Base-by-base conservation (phyloP, 306 rosid species). In the Echinosophora koreensis region DNA sequence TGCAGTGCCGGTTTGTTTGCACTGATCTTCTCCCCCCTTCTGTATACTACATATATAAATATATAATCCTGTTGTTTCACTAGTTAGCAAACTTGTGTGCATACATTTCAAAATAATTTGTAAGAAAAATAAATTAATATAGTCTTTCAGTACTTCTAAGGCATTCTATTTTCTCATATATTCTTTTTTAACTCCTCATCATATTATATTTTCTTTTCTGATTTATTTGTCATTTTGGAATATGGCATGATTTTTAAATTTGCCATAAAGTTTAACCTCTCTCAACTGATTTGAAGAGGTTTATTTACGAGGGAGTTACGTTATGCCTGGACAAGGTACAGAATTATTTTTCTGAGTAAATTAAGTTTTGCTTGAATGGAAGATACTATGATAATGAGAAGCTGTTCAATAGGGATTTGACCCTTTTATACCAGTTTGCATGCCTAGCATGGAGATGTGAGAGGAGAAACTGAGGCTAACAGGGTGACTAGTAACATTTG, bases 1-100 rank as follows among this genome's bases (percentile, higher is more conserved):
- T 87, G 93, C 81, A 87, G 93, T 8, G 91, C 93, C 71, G 93
- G 93, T 89, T 71, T 78, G 89, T 83, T 51, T 65, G 15, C 46
- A 6, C 65, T 46, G 15, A 32, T 16, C 27, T 59, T 69, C 58
- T 62, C 50, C 38, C 38, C 17, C 4, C 15, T 7, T 18, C 5
- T n/a, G 8, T 32, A 51, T 3, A 39, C 8, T 59, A 0, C 69
- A 14, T 47, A 13, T 54, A 13, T 27, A 72, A 18, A 14, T 47
- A 13, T 54, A 13, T 27, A 72, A 15, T 51, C 57, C 9, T 64
- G 37, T 64, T 77, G 47, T 63, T 61, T 64, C 8, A 68, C 8
- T 47, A 15, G 58, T 32, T 46, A 9, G 32, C 46, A 66, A 49
- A 6, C 1, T 8, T 44, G 8, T 37, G 5, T 67, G 17, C 41